phyloP scores from a whole-genome alignment of 116 monocot species.

The Zostera marina region DNA sequence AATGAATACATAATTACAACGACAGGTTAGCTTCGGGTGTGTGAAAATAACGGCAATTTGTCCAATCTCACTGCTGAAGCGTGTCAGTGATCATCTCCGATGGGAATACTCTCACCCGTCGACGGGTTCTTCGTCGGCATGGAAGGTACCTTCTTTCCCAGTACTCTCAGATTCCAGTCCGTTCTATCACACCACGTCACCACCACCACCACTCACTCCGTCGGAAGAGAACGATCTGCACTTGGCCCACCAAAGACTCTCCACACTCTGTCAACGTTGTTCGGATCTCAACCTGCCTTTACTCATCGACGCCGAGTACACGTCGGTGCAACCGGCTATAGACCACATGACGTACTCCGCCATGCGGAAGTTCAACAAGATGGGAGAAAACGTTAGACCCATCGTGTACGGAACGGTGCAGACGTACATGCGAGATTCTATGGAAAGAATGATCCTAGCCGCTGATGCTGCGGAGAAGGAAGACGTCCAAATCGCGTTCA shows the following conservation, averaged over 20 bases:
- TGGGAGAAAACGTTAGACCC: slow-evolving; percentile 5
- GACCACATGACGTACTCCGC: slow-evolving; percentile 35
- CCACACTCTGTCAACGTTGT: slow-evolving; percentile 39
- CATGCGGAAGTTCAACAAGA: slow-evolving; percentile 30
- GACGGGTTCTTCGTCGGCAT: slow-evolving; percentile 10
- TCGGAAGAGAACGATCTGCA: slow-evolving; percentile 40
- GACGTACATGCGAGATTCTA: slow-evolving; percentile 59
- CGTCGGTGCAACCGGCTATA: slow-evolving; percentile 38
- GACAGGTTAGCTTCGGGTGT: slow-evolving; percentile 47
- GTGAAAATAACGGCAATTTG: slow-evolving; percentile 61
- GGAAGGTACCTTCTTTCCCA: slow-evolving; percentile 48
- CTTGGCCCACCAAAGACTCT: slow-evolving; percentile 29
- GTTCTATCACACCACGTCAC: slow-evolving; percentile 40
- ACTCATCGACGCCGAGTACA: slow-evolving; percentile 45
- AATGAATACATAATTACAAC: too few species aligned
- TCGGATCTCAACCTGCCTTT: slow-evolving; percentile 14
- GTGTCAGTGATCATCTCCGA: slow-evolving; percentile 35
- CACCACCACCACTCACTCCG: slow-evolving; percentile 30
- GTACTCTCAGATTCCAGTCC: slow-evolving; percentile 44
- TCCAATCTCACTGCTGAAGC: slow-evolving; percentile 38
- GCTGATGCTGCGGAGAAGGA: slow-evolving; percentile 32
- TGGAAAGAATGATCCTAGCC: slow-evolving; percentile 36
- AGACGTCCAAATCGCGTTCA: slow-evolving; percentile 39
- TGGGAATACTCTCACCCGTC: slow-evolving; percentile 25
- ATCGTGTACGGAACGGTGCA: slow-evolving; percentile 67